phyloP scores from a whole-genome alignment of 1,284 basidiomycete species.

The Ustilago bromivora region DNA sequence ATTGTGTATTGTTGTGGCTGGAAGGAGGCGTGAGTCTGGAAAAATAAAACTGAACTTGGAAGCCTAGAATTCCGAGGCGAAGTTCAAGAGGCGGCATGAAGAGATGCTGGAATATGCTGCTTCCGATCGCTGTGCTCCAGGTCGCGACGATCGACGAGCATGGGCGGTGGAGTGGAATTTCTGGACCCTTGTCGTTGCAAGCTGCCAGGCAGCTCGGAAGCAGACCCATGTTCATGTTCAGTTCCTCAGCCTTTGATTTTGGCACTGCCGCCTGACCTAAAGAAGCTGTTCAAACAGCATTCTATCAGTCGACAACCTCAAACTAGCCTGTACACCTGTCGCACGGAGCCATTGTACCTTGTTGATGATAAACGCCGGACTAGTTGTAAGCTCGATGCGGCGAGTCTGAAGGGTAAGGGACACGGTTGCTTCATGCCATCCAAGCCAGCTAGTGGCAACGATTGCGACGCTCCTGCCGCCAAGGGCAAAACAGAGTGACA shows the following conservation, averaged over 20 bases:
- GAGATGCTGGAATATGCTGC: slow-evolving; percentile 6
- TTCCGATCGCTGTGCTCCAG: slow-evolving; percentile 21
- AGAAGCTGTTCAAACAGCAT: not conserved
- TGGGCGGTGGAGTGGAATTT: not conserved
- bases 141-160: slow-evolving; percentile 22
- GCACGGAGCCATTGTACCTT: not conserved
- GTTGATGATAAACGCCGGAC: not conserved
- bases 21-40: not conserved
- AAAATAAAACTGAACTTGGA: not conserved
- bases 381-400: not conserved
- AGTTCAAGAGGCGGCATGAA: not conserved
- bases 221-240: slow-evolving; percentile 9
- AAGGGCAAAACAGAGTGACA: not conserved
- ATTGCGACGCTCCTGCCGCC: not conserved
- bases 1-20: not conserved
- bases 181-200: slow-evolving; percentile 1
- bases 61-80: not conserved
- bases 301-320: not conserved
- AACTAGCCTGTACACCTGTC: not conserved
- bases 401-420: not conserved
- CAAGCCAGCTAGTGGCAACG: not conserved
- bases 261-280: not conserved
- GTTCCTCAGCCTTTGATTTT: not conserved
- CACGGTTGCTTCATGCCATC: not conserved
- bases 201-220: not conserved